phyloP scores from a whole-genome alignment of 164 flowering plant species.

The Vitis riparia region DNA sequence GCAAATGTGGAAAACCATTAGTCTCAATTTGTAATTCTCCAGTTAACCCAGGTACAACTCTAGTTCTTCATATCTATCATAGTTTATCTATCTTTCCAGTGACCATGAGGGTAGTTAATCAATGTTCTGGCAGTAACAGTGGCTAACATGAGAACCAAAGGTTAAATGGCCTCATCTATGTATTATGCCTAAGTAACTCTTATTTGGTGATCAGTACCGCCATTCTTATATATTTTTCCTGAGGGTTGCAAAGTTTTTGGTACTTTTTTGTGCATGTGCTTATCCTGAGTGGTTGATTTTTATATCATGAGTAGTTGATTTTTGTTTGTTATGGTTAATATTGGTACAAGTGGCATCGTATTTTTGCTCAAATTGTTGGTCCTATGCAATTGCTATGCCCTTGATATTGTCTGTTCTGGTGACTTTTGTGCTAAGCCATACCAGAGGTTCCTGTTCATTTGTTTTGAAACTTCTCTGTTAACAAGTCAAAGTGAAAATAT shows the following conservation, averaged over 20 bases:
- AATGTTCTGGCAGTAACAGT: background rate
- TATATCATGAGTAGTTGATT: no score
- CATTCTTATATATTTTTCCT: background rate
- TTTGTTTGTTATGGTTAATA: no score
- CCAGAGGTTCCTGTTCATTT: no score
- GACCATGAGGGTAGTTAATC: background rate
- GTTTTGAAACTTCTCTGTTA: slow-evolving; percentile 1
- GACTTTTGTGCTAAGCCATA: background rate
- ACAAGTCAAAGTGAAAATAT: slow-evolving; percentile 9
- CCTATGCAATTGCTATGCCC: no score
- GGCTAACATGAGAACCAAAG: background rate
- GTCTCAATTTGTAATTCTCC: slow-evolving; percentile 58
- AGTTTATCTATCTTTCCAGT: background rate
- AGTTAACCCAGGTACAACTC: slow-evolving; percentile 67
- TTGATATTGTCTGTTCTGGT: background rate
- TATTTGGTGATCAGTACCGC: no score
- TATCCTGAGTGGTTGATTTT: background rate
- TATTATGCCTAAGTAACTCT: no score
- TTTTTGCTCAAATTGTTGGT: no score
- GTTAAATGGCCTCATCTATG: no score
- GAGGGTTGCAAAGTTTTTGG: background rate
- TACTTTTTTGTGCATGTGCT: background rate
- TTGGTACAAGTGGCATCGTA: no score
- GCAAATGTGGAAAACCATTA: slow-evolving; percentile 69
- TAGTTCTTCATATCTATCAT: background rate